Base-by-base conservation (phyloP, 768 basidiomycete species). In the Lentinula sp. region DNA sequence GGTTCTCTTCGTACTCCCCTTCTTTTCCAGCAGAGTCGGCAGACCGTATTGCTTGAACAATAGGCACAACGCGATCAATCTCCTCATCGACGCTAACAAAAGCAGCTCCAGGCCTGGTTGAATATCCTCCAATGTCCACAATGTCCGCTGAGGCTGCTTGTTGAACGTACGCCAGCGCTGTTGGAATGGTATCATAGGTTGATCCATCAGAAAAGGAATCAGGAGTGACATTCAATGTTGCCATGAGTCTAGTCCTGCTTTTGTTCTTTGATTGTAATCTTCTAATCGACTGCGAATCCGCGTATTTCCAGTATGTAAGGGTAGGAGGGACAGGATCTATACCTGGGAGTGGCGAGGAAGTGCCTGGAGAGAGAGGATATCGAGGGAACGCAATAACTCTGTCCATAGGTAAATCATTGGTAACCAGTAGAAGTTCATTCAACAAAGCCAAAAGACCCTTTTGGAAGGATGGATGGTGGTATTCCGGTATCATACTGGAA, bases 131-230 rank as follows among this genome's bases (percentile, higher is more conserved):
- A 18, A 98, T 80, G 71, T 99, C 97, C 62, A 98, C 74, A 60
- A 99, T 90, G 60, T 85, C 79, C 0, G 90, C 88, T 1, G 89
- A 88, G 0, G 76, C 75, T 0, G 92, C 79, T 3, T 74, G 55
- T 3, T 68, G 63, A 0, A 79, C 76, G 63, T 88, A 89, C 2
- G 69, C 66, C 15, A 93, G 67, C 0, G 89, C 90, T 9, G 77
- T 70, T 0, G 79, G 65, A 10, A 86, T 64, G 0, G 78, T 79
- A 63, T 80, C 77, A 70, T 89, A 78, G 18, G 72, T 69, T 0
- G 85, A 80, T 9, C 94, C 94, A 63, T 98, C 95, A 0, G 95
- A 98, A 74, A 98, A 98, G 0, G 95, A 97, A 73, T 99, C 96
- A 2, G 96, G 95, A 0, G 96, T 98, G 5, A 82, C 82, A 69